Evolutionary conservation across 2,329 filamentous ascomycete species (phyloP), one percentile per base, ranked within the genome.

Genomic region (Leptoxyphium fumago): DNA sequence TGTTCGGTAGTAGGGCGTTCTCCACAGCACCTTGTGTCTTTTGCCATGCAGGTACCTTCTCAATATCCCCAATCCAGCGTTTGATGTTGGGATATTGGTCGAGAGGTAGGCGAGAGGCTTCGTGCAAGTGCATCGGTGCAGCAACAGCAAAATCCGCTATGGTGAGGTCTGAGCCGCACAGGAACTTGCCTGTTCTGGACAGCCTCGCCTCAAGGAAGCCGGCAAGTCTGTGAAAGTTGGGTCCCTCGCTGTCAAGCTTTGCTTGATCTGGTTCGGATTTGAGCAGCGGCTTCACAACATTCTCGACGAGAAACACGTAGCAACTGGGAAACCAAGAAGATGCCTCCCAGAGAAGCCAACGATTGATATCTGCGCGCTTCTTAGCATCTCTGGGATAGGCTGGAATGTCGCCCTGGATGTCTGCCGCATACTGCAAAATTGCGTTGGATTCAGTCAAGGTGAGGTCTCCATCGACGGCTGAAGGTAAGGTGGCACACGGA

Each of bases 321-420:
- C 61, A 64, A 30, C 52, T 62, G 8, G 50, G 54, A 45, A 67
- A 68, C 64, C 64, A 68, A 4, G 57, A 56, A 2, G 56, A 60
- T 0, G 63, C 55, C 43, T 68, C 65, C 65, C 64, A 68, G 2
- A 67, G 57, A 10, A 68, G 52, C 64, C 63, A 68, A 8, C 59
- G 50, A 44, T 67, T 66, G 46, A 65, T 53, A 14, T 61, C 51
- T 10, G 63, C 63, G 17, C 64, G 61, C 41, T 57, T 42, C 48
- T 64, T 64, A 28, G 60, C 49, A 45, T 67, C 64, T 40, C 59
- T 61, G 1, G 64, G 63, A 44, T 66, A 68, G 32, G 60, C 55
- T 4, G 55, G 46, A 13, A 55, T 52, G 45, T 48, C 45, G 40
- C 29, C 48, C 36, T 46, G 47, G 18, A 54, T 45, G 36, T 68